Base-by-base conservation (phyloP, 352 stramenopile species). In the Blastocystis hominis region DNA sequence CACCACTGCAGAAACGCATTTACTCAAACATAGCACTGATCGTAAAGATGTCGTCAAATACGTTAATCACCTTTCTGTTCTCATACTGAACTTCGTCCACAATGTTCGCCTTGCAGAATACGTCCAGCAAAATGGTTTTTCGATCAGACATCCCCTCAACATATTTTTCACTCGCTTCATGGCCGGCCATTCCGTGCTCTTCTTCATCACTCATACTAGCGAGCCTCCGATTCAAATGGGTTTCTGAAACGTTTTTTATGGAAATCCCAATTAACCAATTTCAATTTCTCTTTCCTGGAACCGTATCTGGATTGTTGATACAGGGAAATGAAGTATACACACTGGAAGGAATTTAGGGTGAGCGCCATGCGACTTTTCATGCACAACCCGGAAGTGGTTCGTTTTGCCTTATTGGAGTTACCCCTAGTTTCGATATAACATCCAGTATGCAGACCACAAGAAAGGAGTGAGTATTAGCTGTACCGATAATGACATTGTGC, bases 401-500 rank as follows among this genome's bases (percentile, higher is more conserved):
- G 6, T 5, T 4, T 13, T 10, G 2, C 5, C 17, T 17, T 34
- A 5, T 63, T 46, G 30, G 24, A 5, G 3, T 15, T 24, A 61
- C 46, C 30, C 3, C 3, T 84, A 84, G 72, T 84, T 84, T 47
- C 72, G 72, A 34, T 84, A 84, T 53, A 84, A 84, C 68, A 36
- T 84, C 66, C 54, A 84, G 34, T 84, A 84, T 68, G 72, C 72
- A 66, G 72, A 84, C 3, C 44, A 84, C 55, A 84, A 84, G 55
- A 84, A 84, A 53, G 72, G 50, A 53, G 38, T 84, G 7, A 84
- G 44, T 20, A 53, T 84, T 15, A 64, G 72, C 50, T 84, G 72
- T 30, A 84, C 72, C 9, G 72, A 84, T 30, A 84, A 84, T 64
- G 72, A 84, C 44, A 84, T 84, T 55, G 72, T 84, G 10, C 17